Base-by-base conservation (phyloP, 108 stramenopile genomes). In the Epipyxis sp. region DNA sequence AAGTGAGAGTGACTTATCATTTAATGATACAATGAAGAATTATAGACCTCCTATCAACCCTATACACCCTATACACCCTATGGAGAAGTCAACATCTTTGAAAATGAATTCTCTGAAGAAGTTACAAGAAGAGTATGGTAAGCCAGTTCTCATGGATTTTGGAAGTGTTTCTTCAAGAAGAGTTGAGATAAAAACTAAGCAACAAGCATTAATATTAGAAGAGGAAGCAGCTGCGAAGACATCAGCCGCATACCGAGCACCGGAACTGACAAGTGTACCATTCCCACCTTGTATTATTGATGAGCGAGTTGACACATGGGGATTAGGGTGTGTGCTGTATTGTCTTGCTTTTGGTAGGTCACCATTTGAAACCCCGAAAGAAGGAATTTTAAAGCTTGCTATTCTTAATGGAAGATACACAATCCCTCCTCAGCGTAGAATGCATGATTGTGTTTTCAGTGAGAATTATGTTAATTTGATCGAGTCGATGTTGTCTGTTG, bases 61-160 rank as follows among this genome's bases (percentile, higher is more conserved):
- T n/a, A n/a, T n/a, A n/a, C n/a, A n/a, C n/a, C n/a, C n/a, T n/a
- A n/a, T n/a, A n/a, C n/a, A n/a, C n/a, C n/a, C n/a, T n/a, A n/a
- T n/a, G n/a, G n/a, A n/a, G n/a, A n/a, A n/a, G n/a, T n/a, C n/a
- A n/a, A n/a, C n/a, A n/a, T n/a, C n/a, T n/a, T n/a, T n/a, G n/a
- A n/a, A n/a, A n/a, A n/a, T n/a, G n/a, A n/a, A n/a, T n/a, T n/a
- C n/a, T n/a, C n/a, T n/a, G n/a, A n/a, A n/a, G n/a, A n/a, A n/a
- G n/a, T 6, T 50, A 13, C 46, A 50, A 50, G 6, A 13, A 20
- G 46, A 20, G 20, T 50, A 13, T 13, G 71, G 35, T 74, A 57
- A 39, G 34, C 46, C n/a, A 27, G 50, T 54, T 16, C 34, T 74
- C 3, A 25, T 57, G 6, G 71, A 74, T 32, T 74, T 74, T 74